Evolutionary conservation across 31 red algal species (phyloP), one percentile per base, ranked within the genome.

Genomic region (Porphyra umbilicalis): DNA sequence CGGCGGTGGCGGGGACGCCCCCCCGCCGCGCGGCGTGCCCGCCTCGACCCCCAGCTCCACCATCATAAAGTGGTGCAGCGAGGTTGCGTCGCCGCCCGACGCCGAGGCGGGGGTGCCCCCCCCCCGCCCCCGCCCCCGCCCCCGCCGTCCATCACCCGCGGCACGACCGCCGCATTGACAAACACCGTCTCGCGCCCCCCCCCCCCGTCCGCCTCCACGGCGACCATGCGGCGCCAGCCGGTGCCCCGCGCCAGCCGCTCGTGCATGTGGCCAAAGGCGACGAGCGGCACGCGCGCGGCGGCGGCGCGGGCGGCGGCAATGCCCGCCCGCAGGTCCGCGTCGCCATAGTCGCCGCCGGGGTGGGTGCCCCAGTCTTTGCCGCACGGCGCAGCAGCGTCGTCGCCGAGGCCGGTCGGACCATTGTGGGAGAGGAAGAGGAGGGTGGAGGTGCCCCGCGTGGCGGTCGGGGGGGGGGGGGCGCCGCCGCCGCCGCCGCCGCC

Each of bases 181-280:
- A 92, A 90, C 20, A 96, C 83, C 11, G 94, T 96, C 57, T 71
- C 57, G 13, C 57, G 57, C 35, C 33, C 32, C 35, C 34, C 35
- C 32, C 33, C 14, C 33, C 0, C 35, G 75, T 96, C 87, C 34
- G 38, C 38, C 84, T 96, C 94, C 1, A 82, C 84, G 34, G 78
- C 88, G 9, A 96, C 76, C 86, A 95, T 91, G 33, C 80, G 88
- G 75, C 89, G 30, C 32, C 67, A 32, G 30, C 86, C 89, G 29
- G 79, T 32, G 33, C 44, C 77, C 38, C 77, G 78, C 71, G 77
- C 79, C 3, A 96, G 77, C 9, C 38, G 75, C 40, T 92, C 91
- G 75, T 96, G 94, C 94, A 96, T 96, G 81, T 96, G 94, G 34
- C 94, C 94, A 77, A 96, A 96, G 20, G 92, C 81, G 46, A 79